Base-by-base conservation (phyloP, 441 rosid species). In the Brassica hybrid region DNA sequence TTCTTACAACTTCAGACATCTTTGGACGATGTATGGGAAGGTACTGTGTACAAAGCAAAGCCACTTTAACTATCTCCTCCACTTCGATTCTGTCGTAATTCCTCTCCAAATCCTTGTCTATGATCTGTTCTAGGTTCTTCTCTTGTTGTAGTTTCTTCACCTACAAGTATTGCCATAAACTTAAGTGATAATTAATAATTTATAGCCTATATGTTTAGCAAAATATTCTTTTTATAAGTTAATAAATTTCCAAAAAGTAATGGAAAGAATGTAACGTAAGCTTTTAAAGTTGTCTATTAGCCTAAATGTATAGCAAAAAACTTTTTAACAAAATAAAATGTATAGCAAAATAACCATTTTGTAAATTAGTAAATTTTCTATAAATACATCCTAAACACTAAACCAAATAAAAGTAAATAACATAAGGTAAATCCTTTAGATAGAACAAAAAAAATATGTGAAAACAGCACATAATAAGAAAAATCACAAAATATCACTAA, bases 1-100 rank as follows among this genome's bases (percentile, higher is more conserved):
- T 96, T 69, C 97, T 83, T 13, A 94, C 95, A 45, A 91, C 98
- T 85, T 96, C 98, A 0, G 98, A 94, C 98, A 94, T 96, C 74
- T 88, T 96, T 0, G 98, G 98, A 80, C 98, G 89, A 21, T 87
- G 86, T 62, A 87, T 81, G 0, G 96, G 98, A 82, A 85, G 89
- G 80, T 89, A 86, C 36, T 96, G 94, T 10, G 96, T 94, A 58
- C 97, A 89, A 38, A 94, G 77, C 32, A 96, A 86, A 71, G 99
- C 96, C 16, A 96, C 98, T 73, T 85, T 88, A 75, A 88, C 95
- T 79, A 88, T 94, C 80, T 91, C 98, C 82, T 94, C 98, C 0
- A 91, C 85, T 86, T 94, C 97, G 0, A 90, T 91, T 68, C 84
- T 72, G 16, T 96, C 98, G 38, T 91, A 94, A 60, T 82, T 85